These are phyloP conservation scores for Plasmopara muralis DNA, from an alignment of 352 stramenopile species.

Conservation along the genomic window DNA sequence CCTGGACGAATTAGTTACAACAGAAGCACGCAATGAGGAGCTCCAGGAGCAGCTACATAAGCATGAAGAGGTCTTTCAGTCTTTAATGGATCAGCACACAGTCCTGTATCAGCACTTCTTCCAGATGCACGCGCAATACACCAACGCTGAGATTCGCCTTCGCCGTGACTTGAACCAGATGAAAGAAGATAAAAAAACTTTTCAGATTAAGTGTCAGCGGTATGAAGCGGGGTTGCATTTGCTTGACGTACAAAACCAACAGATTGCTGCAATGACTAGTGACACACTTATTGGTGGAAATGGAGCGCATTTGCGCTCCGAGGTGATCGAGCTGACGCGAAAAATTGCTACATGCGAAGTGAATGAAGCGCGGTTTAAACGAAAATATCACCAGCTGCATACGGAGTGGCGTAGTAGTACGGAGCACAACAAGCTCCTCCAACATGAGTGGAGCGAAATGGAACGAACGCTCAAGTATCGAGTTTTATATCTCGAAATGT, in stretches of 20 bases:
- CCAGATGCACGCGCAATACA: conserved; percentile 44
- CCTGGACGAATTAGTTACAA: conserved; percentile 49
- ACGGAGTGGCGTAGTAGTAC: conserved; percentile 33
- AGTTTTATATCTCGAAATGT: conserved; percentile 89
- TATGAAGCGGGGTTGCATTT: conserved; percentile 49
- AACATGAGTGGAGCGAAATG: conserved; percentile 83
- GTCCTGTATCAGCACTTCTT: conserved; percentile 71
- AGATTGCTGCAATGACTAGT: background rate
- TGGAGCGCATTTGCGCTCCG: conserved; percentile 34
- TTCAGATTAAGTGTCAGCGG: conserved; percentile 42
- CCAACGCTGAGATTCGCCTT: conserved; percentile 30
- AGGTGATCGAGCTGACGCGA: conserved; percentile 65
- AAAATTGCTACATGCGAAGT: conserved; percentile 78
- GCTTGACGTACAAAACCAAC: conserved; percentile 28
- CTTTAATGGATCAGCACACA: conserved; percentile 64
- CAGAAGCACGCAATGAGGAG: conserved; percentile 43
- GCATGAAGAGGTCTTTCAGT: conserved; percentile 50
- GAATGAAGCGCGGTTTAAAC: conserved; percentile 66
- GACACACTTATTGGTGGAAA: conserved; percentile 21
- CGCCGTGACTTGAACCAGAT: conserved; percentile 36
- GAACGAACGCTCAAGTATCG: conserved; percentile 82
- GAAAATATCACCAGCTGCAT: conserved; percentile 51
- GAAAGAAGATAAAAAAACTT: conserved; percentile 32
- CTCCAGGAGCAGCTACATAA: conserved; percentile 37
- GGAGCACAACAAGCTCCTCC: conserved; percentile 29